phyloP scores from a whole-genome alignment of 768 basidiomycete genomes.

The Leccinellum albellum region DNA sequence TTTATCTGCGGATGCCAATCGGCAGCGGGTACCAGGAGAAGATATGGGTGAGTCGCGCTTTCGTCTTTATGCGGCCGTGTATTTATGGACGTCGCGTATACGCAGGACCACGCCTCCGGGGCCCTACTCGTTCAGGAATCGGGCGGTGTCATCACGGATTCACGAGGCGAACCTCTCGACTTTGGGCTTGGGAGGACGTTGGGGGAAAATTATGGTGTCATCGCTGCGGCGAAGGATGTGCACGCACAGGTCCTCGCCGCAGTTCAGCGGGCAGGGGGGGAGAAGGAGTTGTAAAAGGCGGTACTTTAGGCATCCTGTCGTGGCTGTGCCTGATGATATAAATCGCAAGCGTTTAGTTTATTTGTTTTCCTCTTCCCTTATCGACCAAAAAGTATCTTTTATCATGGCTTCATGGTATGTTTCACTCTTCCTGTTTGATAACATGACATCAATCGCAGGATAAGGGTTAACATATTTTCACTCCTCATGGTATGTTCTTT shows the following conservation, averaged over 20 bases:
- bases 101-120: slow-evolving; percentile 90
- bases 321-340: background rate
- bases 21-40: slow-evolving; percentile 83
- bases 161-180: slow-evolving; percentile 70
- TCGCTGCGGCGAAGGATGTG: slow-evolving; percentile 73
- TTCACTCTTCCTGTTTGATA: background rate
- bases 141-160: slow-evolving; percentile 85
- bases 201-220: slow-evolving; percentile 81
- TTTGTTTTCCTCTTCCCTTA: background rate
- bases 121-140: slow-evolving; percentile 82
- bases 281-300: slow-evolving; percentile 9
- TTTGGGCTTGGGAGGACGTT: slow-evolving; percentile 86
- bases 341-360: background rate
- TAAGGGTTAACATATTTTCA: slow-evolving; percentile 18
- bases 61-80: too few species aligned
- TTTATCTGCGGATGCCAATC: slow-evolving; percentile 78
- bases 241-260: slow-evolving; percentile 71
- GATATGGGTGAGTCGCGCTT: slow-evolving; percentile 73
- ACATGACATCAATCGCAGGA: background rate
- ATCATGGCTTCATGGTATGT: slow-evolving; percentile 18
- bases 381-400: background rate
- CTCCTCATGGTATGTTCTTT: slow-evolving; percentile 10
- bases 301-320: slow-evolving; percentile 1
- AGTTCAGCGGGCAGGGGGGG: slow-evolving; percentile 54
- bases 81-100: background rate